Evolutionary conservation across 2,329 filamentous ascomycete genomes (phyloP), one percentile per base, ranked within the genome.

Genomic region (Microsporum ferrugineum): DNA sequence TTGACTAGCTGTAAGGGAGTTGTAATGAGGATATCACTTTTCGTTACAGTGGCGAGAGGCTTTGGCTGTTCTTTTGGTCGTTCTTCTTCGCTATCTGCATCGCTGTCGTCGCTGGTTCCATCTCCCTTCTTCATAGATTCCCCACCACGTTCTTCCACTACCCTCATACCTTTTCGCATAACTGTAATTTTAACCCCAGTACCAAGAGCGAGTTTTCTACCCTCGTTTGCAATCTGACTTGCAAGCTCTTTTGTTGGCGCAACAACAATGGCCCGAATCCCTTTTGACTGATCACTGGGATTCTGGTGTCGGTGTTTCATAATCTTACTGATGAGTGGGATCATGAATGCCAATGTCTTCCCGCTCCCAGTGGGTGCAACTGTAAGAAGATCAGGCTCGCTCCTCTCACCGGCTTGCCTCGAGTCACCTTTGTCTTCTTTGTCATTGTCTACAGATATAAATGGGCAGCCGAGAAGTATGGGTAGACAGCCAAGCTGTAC

Each of bases 361-460:
- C 94, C 94, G 72, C 92, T 97, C 29, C 94, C 94, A 0, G 94
- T 99, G 0, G 94, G 94, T 2, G 94, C 94, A 49, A 97, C 85
- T 0, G 89, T 89, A 64, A 99, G 75, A 43, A 99, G 84, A 76
- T 99, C 87, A 3, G 92, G 78, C 14, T 78, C 76, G 27, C 67
- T 61, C 7, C 36, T 3, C 49, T 5, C 27, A 69, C 68, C 38
- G 65, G 69, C 66, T 51, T 64, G 7, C 36, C 65, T 29, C 27
- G 57, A 33, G 60, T 59, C 7, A n/a, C 31, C 3, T 12, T 41
- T 51, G 36, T 38, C 38, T 69, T 69, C 31, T 71, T 61, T 53
- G 69, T 69, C 31, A 71, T 61, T 49, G 63, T 70, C 63, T 34
- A 84, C 73, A 0, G 82, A 62, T 31, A 8, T 12, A 23, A 10